phyloP scores from a whole-genome alignment of 2,329 filamentous ascomycete species.

The Fusarium ambrosium region DNA sequence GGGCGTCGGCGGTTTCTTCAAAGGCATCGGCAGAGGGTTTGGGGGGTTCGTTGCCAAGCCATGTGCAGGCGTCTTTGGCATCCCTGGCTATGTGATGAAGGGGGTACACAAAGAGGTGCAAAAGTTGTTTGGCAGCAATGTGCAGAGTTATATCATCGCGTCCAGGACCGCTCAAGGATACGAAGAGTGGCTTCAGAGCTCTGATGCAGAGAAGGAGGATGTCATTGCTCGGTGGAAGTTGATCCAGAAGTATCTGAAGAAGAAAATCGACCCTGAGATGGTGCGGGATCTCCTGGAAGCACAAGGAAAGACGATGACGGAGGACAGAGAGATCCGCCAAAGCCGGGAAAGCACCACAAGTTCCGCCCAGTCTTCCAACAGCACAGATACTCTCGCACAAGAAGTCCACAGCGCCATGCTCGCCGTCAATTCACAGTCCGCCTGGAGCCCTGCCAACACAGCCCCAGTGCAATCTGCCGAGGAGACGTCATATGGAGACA shows the following conservation, averaged over 20 bases:
- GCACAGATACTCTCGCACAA: too few relatives aligned
- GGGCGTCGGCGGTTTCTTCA: constrained; percentile 73
- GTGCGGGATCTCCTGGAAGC: neutral
- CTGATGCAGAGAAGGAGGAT: constrained; percentile 70
- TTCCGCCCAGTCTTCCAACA: too few relatives aligned
- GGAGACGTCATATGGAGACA: too few relatives aligned
- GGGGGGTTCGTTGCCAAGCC: constrained; percentile 86
- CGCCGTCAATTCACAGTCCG: too few relatives aligned
- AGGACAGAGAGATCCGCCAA: too few relatives aligned
- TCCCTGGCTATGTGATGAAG: constrained; percentile 87
- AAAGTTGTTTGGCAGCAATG: constrained; percentile 76
- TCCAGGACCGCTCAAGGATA: constrained; percentile 82
- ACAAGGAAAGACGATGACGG: too few relatives aligned
- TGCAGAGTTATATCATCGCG: constrained; percentile 83
- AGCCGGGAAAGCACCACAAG: too few relatives aligned
- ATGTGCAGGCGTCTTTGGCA: constrained; percentile 78
- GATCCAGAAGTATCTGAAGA: neutral
- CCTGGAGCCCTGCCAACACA: too few relatives aligned
- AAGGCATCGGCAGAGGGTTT: constrained; percentile 86
- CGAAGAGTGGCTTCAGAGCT: constrained; percentile 70
- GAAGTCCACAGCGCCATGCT: too few relatives aligned
- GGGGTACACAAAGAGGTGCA: constrained; percentile 84
- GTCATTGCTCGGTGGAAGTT: constrained; percentile 75
- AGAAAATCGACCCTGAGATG: neutral
- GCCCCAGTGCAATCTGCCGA: too few relatives aligned